phyloP scores from a whole-genome alignment of 257 asterid species.

The Nicotiana tomentosiformis region DNA sequence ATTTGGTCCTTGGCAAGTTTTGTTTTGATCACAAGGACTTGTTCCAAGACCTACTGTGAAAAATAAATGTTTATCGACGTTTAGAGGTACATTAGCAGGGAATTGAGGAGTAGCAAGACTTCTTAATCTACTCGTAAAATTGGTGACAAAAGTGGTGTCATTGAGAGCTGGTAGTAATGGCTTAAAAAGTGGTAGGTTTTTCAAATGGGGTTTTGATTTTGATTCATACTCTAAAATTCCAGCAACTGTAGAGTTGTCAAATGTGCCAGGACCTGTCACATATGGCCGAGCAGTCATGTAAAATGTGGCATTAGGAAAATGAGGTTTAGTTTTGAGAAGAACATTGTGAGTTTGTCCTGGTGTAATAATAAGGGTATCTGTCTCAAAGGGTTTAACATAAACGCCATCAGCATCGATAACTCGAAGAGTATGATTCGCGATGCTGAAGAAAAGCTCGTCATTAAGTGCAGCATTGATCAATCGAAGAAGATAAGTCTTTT shows the following conservation, averaged over 20 bases:
- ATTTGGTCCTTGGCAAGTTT: constrained; percentile 57
- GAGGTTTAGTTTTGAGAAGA: constrained; percentile 37
- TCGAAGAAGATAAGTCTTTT: constrained; percentile 59
- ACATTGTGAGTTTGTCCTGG: constrained; percentile 60
- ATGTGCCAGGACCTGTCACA: constrained; percentile 47
- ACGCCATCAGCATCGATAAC: constrained; percentile 46
- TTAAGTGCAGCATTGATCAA: constrained; percentile 62
- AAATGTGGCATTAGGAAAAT: constrained; percentile 36
- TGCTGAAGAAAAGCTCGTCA: constrained; percentile 51
- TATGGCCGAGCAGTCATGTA: constrained; percentile 52
- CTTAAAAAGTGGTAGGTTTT: constrained; percentile 28
- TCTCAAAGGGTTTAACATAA: constrained; percentile 45
- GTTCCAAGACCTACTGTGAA: constrained; percentile 60
- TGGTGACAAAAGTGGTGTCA: constrained; percentile 42
- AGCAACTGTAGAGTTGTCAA: constrained; percentile 51
- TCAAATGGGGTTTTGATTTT: constrained; percentile 15
- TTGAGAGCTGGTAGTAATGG: constrained; percentile 45
- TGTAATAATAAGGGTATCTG: constrained; percentile 35
- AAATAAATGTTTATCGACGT: constrained; percentile 27
- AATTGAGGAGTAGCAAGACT: constrained; percentile 39
- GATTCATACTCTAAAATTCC: constrained; percentile 44
- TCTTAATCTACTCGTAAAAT: constrained; percentile 27
- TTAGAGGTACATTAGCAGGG: constrained; percentile 54
- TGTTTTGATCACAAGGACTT: constrained; percentile 39
- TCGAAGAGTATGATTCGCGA: constrained; percentile 47